Base-by-base conservation (phyloP, 139 green algal species). In the Penium margaritaceum region DNA sequence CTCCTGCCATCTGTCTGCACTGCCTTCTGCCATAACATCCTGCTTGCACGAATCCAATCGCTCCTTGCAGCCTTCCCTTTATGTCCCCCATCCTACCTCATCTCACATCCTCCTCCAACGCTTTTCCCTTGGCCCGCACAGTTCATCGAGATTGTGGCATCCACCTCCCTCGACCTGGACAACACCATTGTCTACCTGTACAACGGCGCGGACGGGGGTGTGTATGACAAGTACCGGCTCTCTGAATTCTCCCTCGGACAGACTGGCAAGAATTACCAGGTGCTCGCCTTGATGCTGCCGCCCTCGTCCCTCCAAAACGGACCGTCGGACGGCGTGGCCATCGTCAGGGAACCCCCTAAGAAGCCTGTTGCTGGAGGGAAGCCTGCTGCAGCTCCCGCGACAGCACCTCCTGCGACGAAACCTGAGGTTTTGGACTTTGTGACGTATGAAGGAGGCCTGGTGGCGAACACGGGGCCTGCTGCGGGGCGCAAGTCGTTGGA, bases 361-460 rank as follows among this genome's bases (percentile, higher is more conserved):
- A n/a, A n/a, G n/a, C n/a, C n/a, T n/a, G 29, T n/a, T n/a, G n/a
- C n/a, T n/a, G n/a, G n/a, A n/a, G 24, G 30, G 1, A 19, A 64
- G 67, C 29, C 17, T 34, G 9, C 41, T 12, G 24, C 37, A 44
- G 47, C 19, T n/a, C 0, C 29, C 60, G 70, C 51, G 15, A 69
- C 32, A 5, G n/a, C n/a, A n/a, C n/a, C n/a, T n/a, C n/a, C n/a
- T n/a, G n/a, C n/a, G n/a, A n/a, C n/a, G n/a, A n/a, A n/a, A n/a
- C n/a, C n/a, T n/a, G n/a, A n/a, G n/a, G 29, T 79, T 38, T 21
- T 79, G 7, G 37, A 79, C 17, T 79, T 79, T 32, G 1, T 79
- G 14, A 74, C 72, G 12, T 79, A 79, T 34, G 72, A 72, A 36
- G 72, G 72, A 24, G 30, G 17, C 15, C 2, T 79, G 15, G 57